These are phyloP conservation scores for Leccinum disarticulatum DNA, from an alignment of 768 basidiomycete genomes.

Conservation along the genomic window DNA sequence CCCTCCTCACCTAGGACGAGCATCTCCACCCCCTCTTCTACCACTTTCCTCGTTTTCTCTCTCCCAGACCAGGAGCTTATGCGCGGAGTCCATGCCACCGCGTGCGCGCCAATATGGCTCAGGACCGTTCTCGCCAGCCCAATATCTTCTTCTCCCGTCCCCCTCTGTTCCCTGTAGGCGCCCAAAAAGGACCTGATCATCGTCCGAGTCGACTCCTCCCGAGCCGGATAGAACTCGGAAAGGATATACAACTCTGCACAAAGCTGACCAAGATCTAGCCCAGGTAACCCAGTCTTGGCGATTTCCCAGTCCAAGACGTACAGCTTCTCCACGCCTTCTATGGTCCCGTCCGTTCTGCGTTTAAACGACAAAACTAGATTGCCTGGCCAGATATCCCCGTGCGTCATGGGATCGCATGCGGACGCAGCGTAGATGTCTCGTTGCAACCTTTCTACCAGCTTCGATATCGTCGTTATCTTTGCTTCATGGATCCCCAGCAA, in stretches of 20 bases:
- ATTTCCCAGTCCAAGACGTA: slow-evolving; percentile 69
- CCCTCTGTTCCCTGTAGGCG: slow-evolving; percentile 38
- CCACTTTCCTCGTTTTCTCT: slow-evolving; percentile 47
- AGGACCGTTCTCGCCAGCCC: slow-evolving; percentile 37
- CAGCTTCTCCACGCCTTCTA: slow-evolving; percentile 37
- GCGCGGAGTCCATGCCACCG: slow-evolving; percentile 51
- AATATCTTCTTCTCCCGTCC: slow-evolving; percentile 23
- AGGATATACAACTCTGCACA: slow-evolving; percentile 58
- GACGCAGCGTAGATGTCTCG: slow-evolving; percentile 32
- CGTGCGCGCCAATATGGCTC: slow-evolving; percentile 55
- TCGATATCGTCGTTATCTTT: slow-evolving; percentile 36
- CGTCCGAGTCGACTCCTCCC: slow-evolving; percentile 35
- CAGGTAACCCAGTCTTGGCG: slow-evolving; percentile 54
- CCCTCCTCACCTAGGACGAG: slow-evolving; percentile 37
- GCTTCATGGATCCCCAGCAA: slow-evolving; percentile 38
- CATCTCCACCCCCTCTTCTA: slow-evolving; percentile 48
- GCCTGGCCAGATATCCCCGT: slow-evolving; percentile 74
- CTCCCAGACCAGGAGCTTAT: slow-evolving; percentile 46
- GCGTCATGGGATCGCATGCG: slow-evolving; percentile 32
- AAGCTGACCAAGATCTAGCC: slow-evolving; percentile 63
- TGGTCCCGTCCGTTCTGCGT: slow-evolving; percentile 24
- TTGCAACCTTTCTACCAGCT: slow-evolving; percentile 31
- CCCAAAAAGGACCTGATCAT: slow-evolving; percentile 46
- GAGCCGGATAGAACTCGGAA: slow-evolving; percentile 45
- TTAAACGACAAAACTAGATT: slow-evolving; percentile 53